Evolutionary conservation across 371 early-diverging fungal genomes (phyloP), one percentile per base, ranked within the genome.

Genomic region (Mucor racemosus): DNA sequence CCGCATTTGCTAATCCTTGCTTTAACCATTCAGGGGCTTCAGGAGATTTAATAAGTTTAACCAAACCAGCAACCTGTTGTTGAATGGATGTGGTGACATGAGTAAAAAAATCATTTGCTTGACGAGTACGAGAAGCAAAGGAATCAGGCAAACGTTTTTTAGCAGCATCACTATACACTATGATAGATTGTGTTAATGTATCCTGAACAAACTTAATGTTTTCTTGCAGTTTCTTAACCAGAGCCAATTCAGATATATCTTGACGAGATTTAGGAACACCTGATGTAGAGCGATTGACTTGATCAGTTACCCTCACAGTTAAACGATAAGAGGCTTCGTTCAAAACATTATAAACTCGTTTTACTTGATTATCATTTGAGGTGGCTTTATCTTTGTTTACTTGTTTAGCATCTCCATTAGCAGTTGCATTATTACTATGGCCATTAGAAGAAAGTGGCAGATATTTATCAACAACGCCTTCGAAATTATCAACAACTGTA

Each of bases 21-120:
- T 84, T 84, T 54, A 86, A 62, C 69, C 72, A 87, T 34, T 81
- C 79, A 50, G 87, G 87, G 21, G 75, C 60, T n/a, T 77, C 33
- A 38, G 78, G 70, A 40, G 80, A 57, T 73, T 83, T 80, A 63
- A 86, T 62, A 68, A 79, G 82, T 3, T 48, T 60, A 6, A 78
- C 71, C 7, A 79, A 38, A 10, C 67, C 65, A n/a, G 64, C 54
- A 13, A 82, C 60, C 44, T 78, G 76, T 8, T 67, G 60, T 33
- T 75, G 60, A 10, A 82, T 15, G 6, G 38, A 56, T 35, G 65
- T 38, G 13, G 65, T 38, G n/a, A 55, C 44, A 17, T 74, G 76
- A 11, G 58, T 17, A 1, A 48, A 41, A 41, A 60, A 21, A 33
- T 62, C 60, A 14, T 71, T 67, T 64, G 78, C 57, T 38, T 78